Conservation (phyloP, 768 basidiomycete genomes). For the Pulveroboletus sp. region DNA sequence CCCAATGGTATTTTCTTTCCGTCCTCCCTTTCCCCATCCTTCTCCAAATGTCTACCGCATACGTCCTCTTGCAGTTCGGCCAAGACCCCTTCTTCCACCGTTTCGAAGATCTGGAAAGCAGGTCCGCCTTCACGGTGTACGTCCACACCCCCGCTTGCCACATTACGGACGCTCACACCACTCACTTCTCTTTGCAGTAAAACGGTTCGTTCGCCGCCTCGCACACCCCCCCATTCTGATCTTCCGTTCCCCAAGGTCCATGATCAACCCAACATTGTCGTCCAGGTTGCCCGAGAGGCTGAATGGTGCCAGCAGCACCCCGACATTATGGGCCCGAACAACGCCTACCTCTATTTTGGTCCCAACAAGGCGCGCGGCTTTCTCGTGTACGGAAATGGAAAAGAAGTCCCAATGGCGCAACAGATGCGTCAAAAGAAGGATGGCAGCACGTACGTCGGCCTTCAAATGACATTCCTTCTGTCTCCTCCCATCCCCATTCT, state of each 20-base stretch:
- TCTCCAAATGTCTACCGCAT: constrained; percentile 35
- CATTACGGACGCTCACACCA: constrained; percentile 3
- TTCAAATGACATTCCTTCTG: background rate
- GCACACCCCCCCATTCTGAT: background rate
- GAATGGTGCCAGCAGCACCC: constrained; percentile 68
- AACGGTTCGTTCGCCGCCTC: constrained; percentile 15
- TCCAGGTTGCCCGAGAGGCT: constrained; percentile 62
- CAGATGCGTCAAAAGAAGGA: constrained; percentile 57
- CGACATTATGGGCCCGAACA: constrained; percentile 77
- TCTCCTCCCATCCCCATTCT: background rate
- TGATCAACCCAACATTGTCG: constrained; percentile 56
- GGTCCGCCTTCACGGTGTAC: constrained; percentile 67
- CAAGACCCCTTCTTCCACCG: constrained; percentile 56
- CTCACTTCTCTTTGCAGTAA: constrained; percentile 10
- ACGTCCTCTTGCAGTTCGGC: constrained; percentile 63
- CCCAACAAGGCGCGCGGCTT: constrained; percentile 60
- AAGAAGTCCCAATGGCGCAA: constrained; percentile 54
- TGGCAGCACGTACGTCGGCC: constrained; percentile 56
- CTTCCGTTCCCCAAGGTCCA: constrained; percentile 43
- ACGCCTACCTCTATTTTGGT: constrained; percentile 74
- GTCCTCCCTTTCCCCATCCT: constrained; percentile 20
- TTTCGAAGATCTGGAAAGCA: constrained; percentile 63
- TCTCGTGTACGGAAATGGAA: constrained; percentile 66
- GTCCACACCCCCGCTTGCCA: constrained; percentile 23
- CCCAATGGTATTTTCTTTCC: constrained; percentile 10